Evolutionary conservation across 192 early-diverging fungal genomes (phyloP), one percentile per base, ranked within the genome.

Genomic region (Gonapodya prolifera): DNA sequence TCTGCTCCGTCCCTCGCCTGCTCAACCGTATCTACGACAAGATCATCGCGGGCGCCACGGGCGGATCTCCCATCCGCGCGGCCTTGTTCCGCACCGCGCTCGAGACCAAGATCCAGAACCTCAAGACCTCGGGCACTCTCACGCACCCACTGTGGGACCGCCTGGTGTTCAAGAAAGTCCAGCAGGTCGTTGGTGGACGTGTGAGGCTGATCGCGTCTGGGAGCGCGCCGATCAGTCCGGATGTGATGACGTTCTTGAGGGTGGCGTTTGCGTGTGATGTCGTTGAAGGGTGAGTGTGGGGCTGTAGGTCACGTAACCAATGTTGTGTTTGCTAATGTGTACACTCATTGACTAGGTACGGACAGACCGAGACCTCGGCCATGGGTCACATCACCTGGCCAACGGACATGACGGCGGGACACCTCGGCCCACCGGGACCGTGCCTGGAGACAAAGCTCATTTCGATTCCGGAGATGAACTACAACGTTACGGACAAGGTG

Each of bases 1-100:
- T 98, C 80, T 87, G 90, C 2, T 83, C 89, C 34, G 94, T 96
- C 30, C 96, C 96, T 18, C 90, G 96, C 61, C 84, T 98, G 1
- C 89, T 93, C 82, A 96, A 94, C 81, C 91, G 94, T 32, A 89
- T 98, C 78, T 96, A 96, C 82, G 94, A 93, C 78, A 89, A 88
- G 75, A 85, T 98, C 33, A 79, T 84, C 77, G 82, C 88, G 0
- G 79, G 81, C 0, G 69, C 45, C 30, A 76, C 18, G 1, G 45
- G 1, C 18, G 45, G 17, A 1, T 32, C 34, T 34, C 34, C 34
- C 30, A 35, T 76, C 1, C 32, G 34, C 30, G 87, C 69, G 83
- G 82, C 36, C 91, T 84, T 13, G 89, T 70, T 86, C 80, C 34
- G 82, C 83, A 69, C 92, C 91, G 69, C 83, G 86, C 73, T 35